A percentile compares a stretch with the other conserved stretches of the same genome.
Evolutionary conservation across 2,329 filamentous ascomycete genomes (phyloP).

Genomic region (Fusarium falciforme): DNA sequence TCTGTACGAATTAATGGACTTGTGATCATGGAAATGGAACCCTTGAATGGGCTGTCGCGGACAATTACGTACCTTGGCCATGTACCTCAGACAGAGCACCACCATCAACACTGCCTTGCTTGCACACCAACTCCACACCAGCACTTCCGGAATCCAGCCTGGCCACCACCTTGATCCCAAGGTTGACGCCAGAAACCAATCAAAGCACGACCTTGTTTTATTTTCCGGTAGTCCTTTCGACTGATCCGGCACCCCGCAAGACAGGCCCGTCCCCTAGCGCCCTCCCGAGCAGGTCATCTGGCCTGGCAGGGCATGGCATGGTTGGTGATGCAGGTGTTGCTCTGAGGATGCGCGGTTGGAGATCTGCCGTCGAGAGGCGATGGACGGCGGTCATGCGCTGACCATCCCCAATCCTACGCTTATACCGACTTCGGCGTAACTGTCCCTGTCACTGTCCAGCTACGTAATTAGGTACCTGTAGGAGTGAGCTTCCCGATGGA

Average conservation of each 20-base stretch:
- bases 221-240: slow-evolving; percentile 32
- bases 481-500: not conserved
- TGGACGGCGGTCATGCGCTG: not conserved
- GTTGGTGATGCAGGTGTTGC: slow-evolving; percentile 20
- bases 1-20: not conserved
- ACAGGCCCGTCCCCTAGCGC: slow-evolving; percentile 30
- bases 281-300: slow-evolving; percentile 33
- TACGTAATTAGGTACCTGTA: not conserved
- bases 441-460: not conserved
- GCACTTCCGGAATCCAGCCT: slow-evolving; percentile 8
- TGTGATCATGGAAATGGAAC: not conserved
- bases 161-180: slow-evolving; percentile 13
- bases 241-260: slow-evolving; percentile 16
- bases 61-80: slow-evolving; percentile 22
- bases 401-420: not conserved
- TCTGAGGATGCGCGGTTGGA: not conserved
- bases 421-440: not conserved
- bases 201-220: slow-evolving; percentile 22
- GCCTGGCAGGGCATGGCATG: slow-evolving; percentile 21
- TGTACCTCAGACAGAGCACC: slow-evolving; percentile 26
- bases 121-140: slow-evolving; percentile 25
- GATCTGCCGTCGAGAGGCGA: not conserved
- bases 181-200: slow-evolving; percentile 27
- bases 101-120: slow-evolving; percentile 3
- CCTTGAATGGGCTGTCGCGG: not conserved